Evolutionary conservation across 2,329 filamentous ascomycete species (phyloP), one percentile per base, ranked within the genome.

Genomic region (Dothistroma pini): DNA sequence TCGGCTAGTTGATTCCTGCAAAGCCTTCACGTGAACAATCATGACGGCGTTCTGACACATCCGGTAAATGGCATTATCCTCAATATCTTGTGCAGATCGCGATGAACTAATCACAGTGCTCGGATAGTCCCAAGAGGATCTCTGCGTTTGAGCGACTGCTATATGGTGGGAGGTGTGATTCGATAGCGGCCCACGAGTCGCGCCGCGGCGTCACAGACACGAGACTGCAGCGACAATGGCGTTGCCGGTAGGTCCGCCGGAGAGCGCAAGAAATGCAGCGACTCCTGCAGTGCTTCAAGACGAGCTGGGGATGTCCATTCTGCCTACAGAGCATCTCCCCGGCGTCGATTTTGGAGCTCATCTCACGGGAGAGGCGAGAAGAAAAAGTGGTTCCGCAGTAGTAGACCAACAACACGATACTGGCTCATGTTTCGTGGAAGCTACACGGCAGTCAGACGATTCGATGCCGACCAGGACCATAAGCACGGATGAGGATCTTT

Each of bases 291-390:
- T 59, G 41, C 57, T 63, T 35, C 56, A 41, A 12, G 61, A 67
- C 48, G 52, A 59, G 12, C 25, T 35, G 7, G 65, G 57, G 3
- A 52, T 56, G 2, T 21, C 59, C n/a, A 58, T 68, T 29, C 32
- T 68, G 29, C 66, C 66, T n/a, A 59, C 60, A 11, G 48, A 62
- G 19, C 44, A 54, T 31, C 54, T 66, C 7, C 59, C 65, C 11
- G 63, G 58, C 16, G 61, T 66, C 21, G 53, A 65, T 57, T 66
- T 63, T 56, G 61, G 61, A 16, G 63, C 67, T 10, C 61, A 63
- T 52, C 54, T 63, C 22, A 21, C 50, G 4, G 34, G 41, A 14
- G 56, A 58, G 19, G 35, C 57, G 22, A 48, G 29, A 19, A 51
- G 32, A 49, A 29, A 61, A 32, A 32, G 19, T n/a, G 57, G 49